phyloP scores from a whole-genome alignment of 2,329 filamentous ascomycete genomes.

The Metarhizium sp. region DNA sequence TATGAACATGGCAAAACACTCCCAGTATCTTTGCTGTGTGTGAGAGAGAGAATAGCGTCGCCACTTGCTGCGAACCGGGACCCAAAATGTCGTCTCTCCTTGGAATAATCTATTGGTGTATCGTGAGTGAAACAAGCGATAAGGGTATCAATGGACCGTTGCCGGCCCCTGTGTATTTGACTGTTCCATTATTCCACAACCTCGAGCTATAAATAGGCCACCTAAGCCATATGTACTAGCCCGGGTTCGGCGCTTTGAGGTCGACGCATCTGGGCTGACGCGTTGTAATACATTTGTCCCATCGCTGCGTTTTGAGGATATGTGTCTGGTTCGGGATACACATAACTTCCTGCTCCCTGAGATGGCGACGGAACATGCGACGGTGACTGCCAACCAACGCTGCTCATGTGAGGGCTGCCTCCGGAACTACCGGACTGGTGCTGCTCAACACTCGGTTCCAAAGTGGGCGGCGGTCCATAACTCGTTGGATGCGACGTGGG shows the following conservation, averaged over 20 bases:
- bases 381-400: conserved; percentile 79
- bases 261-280: conserved; percentile 54
- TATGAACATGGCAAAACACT: neutral
- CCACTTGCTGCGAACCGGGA: neutral
- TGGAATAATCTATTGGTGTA: neutral
- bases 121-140: conserved; percentile 4
- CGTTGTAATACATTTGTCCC: conserved; percentile 65
- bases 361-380: conserved; percentile 64
- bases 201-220: conserved; percentile 8
- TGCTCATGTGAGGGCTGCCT: conserved; percentile 78
- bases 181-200: neutral
- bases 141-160: conserved; percentile 14
- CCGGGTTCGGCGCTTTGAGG: conserved; percentile 66
- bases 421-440: conserved; percentile 63
- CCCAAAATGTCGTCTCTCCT: neutral
- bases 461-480: conserved; percentile 74
- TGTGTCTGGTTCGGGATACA: conserved; percentile 76
- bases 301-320: conserved; percentile 51
- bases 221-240: conserved; percentile 31
- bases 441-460: conserved; percentile 78
- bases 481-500: conserved; percentile 79
- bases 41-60: neutral
- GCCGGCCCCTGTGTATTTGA: neutral
- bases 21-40: neutral
- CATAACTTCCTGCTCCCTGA: conserved; percentile 57